phyloP scores from a whole-genome alignment of 495 filamentous ascomycete genomes.

The Hypoxylon lenormandii region DNA sequence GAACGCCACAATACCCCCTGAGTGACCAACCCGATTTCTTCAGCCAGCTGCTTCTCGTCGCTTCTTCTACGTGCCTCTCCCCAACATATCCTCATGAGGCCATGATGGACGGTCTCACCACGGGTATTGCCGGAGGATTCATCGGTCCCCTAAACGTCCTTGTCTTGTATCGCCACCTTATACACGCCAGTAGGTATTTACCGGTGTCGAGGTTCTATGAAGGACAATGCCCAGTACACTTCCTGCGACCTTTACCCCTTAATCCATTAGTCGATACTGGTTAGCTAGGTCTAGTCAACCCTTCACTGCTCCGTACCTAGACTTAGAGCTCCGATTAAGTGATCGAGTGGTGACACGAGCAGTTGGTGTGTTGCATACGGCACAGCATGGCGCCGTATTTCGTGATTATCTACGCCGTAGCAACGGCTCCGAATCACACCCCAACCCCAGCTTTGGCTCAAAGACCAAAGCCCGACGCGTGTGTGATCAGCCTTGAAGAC shows the following conservation, averaged over 20 bases:
- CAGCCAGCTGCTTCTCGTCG: neutral
- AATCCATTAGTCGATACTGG: too few relatives aligned
- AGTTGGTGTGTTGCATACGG: constrained; percentile 20
- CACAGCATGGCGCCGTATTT: constrained; percentile 14
- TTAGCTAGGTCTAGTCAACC: too few relatives aligned
- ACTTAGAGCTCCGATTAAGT: too few relatives aligned
- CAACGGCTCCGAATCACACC: neutral
- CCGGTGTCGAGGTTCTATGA: too few relatives aligned
- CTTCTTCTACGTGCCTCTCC: neutral
- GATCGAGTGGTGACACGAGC: neutral
- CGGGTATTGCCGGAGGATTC: too few relatives aligned
- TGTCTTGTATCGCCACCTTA: too few relatives aligned
- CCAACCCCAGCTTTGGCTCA: neutral
- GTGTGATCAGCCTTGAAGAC: too few relatives aligned
- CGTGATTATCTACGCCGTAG: neutral
- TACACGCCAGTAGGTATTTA: too few relatives aligned
- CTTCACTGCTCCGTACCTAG: too few relatives aligned
- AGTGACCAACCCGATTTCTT: neutral
- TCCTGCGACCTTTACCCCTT: neutral
- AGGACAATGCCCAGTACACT: neutral
- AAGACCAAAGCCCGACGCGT: too few relatives aligned
- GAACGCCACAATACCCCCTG: neutral
- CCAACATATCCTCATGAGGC: neutral
- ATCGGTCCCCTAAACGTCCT: too few relatives aligned
- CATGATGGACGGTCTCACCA: neutral